Conservation (phyloP, 2,329 filamentous ascomycete species). For the Sclerotinia minor region DNA sequence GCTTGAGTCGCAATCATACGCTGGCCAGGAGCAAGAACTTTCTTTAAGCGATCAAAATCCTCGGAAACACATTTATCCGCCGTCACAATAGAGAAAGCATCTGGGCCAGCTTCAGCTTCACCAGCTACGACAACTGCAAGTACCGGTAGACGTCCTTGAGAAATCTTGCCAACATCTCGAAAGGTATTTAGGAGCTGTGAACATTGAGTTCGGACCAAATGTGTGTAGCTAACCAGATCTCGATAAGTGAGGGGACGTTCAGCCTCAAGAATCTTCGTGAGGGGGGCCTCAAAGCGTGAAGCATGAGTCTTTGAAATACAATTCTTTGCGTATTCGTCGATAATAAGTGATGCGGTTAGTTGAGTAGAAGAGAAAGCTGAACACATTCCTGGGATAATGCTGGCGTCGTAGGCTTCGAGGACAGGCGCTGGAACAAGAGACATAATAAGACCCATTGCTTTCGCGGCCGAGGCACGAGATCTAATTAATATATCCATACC, state of each 20-base stretch:
- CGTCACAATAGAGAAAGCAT: slow-evolving; percentile 83
- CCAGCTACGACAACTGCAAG: slow-evolving; percentile 93
- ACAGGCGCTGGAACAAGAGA: slow-evolving; percentile 67
- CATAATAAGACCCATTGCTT: slow-evolving; percentile 83
- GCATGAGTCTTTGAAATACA: slow-evolving; percentile 52
- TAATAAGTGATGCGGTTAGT: slow-evolving; percentile 75
- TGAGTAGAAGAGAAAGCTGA: slow-evolving; percentile 84
- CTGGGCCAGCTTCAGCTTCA: slow-evolving; percentile 85
- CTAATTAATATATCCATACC: slow-evolving; percentile 85
- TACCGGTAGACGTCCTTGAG: slow-evolving; percentile 70
- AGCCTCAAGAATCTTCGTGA: slow-evolving; percentile 76
- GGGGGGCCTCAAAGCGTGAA: slow-evolving; percentile 59
- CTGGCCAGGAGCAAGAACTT: slow-evolving; percentile 83
- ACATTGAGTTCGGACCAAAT: slow-evolving; percentile 87
- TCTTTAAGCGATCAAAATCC: slow-evolving; percentile 87
- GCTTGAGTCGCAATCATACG: slow-evolving; percentile 79
- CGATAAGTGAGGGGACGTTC: slow-evolving; percentile 82
- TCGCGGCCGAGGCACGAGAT: slow-evolving; percentile 83
- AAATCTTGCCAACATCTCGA: slow-evolving; percentile 83
- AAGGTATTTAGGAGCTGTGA: slow-evolving; percentile 88
- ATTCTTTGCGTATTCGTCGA: slow-evolving; percentile 83
- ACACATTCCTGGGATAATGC: slow-evolving; percentile 64
- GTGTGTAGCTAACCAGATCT: slow-evolving; percentile 86
- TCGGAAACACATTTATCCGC: slow-evolving; percentile 84
- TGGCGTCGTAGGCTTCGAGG: slow-evolving; percentile 63